These are phyloP conservation scores for Penicillium polonicum DNA, from an alignment of 2,329 filamentous ascomycete species.

Conservation along the genomic window DNA sequence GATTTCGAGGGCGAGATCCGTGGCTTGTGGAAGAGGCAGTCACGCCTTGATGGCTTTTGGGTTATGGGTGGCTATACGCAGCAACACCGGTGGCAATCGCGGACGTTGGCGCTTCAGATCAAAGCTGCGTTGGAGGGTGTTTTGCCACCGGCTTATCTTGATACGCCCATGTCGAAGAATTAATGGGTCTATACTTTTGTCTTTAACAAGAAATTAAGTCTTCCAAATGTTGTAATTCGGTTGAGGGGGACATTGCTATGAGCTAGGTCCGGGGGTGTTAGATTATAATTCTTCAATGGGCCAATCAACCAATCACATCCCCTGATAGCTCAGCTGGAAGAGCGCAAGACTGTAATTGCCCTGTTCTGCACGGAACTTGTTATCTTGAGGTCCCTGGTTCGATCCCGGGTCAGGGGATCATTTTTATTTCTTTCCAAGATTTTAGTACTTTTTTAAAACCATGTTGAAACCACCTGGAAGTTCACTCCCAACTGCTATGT, in stretches of 20 bases:
- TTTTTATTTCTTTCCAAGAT: not conserved
- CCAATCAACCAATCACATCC: not conserved
- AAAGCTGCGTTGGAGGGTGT: slow-evolving; percentile 35
- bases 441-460: not conserved
- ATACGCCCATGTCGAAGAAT: slow-evolving; percentile 1
- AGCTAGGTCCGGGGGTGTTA: not conserved
- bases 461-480: not conserved
- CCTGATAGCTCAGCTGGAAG: slow-evolving; percentile 9
- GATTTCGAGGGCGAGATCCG: not conserved
- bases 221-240: not conserved
- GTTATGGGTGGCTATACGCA: slow-evolving; percentile 48
- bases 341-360: slow-evolving; percentile 7
- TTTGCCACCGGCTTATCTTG: slow-evolving; percentile 37
- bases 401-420: slow-evolving; percentile 5
- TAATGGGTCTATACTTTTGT: not conserved
- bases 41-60: slow-evolving; percentile 28
- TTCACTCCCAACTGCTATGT: not conserved
- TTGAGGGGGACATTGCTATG: not conserved
- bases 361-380: not conserved
- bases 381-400: slow-evolving; percentile 9
- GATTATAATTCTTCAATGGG: not conserved
- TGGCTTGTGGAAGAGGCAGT: not conserved
- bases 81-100: slow-evolving; percentile 42
- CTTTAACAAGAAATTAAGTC: not conserved
- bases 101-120: slow-evolving; percentile 49